phyloP scores from a whole-genome alignment of 1,284 basidiomycete species.

The Polyporus tsugae region DNA sequence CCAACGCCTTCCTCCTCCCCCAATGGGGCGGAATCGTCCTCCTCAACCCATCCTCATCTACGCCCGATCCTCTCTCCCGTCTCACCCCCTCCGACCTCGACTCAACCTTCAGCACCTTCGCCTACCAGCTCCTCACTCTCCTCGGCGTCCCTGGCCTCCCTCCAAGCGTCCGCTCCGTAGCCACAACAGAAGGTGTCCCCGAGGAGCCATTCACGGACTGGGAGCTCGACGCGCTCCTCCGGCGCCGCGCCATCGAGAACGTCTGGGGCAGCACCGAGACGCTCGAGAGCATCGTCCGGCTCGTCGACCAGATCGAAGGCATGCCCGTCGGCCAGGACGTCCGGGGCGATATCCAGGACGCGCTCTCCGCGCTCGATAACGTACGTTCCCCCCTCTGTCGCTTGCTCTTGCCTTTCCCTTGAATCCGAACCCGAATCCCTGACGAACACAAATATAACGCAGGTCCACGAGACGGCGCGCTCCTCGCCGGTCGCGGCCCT shows the following conservation, averaged over 20 bases:
- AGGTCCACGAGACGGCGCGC: slow-evolving; percentile 55
- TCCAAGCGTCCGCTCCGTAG: slow-evolving; percentile 42
- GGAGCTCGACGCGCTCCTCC: slow-evolving; percentile 83
- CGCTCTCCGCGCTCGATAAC: slow-evolving; percentile 75
- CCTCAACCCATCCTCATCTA: slow-evolving; percentile 58
- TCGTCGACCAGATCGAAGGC: slow-evolving; percentile 86
- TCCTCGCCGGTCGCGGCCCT: slow-evolving; percentile 60
- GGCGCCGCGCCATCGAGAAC: slow-evolving; percentile 79
- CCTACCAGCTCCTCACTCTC: slow-evolving; percentile 77
- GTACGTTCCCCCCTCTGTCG: slow-evolving; percentile 50
- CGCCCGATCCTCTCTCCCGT: slow-evolving; percentile 47
- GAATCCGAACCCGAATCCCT: neutral
- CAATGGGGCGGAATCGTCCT: slow-evolving; percentile 96
- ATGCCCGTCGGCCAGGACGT: slow-evolving; percentile 90
- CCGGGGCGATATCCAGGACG: slow-evolving; percentile 71
- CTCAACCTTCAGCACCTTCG: slow-evolving; percentile 75
- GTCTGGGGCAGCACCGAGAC: slow-evolving; percentile 75
- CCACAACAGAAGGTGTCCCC: slow-evolving; percentile 21
- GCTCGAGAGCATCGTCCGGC: slow-evolving; percentile 79
- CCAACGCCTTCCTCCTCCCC: slow-evolving; percentile 88
- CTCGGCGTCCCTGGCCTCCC: slow-evolving; percentile 82
- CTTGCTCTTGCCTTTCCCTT: slow-evolving; percentile 3
- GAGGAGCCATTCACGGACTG: slow-evolving; percentile 61
- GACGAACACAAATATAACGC: neutral
- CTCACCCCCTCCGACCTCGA: slow-evolving; percentile 58